Conservation (phyloP, 495 filamentous ascomycete species). For the Filosporella fistucella region DNA sequence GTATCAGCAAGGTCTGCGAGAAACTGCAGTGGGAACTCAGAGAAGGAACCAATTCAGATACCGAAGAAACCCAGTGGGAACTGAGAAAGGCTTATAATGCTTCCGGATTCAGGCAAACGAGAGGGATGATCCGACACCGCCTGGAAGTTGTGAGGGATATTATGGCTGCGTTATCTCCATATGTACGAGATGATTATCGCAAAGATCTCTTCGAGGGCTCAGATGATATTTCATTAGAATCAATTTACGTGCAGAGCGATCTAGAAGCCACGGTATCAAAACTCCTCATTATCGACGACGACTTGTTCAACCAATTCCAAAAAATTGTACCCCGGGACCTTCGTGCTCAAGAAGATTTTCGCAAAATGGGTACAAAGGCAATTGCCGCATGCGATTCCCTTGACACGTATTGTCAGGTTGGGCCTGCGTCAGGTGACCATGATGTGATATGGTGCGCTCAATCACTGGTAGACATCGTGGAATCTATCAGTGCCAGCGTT, state of each 20-base stretch:
- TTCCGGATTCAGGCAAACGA: constrained; percentile 3
- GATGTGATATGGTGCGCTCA: constrained; percentile 23
- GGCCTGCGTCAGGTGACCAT: constrained; percentile 5
- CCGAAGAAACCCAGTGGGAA: constrained; percentile 20
- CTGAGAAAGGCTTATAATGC: constrained; percentile 14
- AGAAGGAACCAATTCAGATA: constrained; percentile 11
- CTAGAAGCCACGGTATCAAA: constrained; percentile 16
- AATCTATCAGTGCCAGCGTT: constrained; percentile 16
- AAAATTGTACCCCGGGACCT: constrained; percentile 12
- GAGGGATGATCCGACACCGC: constrained; percentile 8
- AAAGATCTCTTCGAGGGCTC: constrained; percentile 16
- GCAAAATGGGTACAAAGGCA: constrained; percentile 18
- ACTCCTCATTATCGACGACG: constrained; percentile 18
- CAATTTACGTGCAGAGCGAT: constrained; percentile 8
- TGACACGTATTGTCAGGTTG: constrained; percentile 15
- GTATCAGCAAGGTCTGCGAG: constrained; percentile 17
- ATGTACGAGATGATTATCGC: constrained; percentile 15
- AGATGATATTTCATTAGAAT: constrained; percentile 10
- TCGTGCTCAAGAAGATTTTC: constrained; percentile 20
- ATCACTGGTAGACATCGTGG: constrained; percentile 17
- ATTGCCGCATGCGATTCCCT: constrained; percentile 6
- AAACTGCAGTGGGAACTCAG: constrained; percentile 23
- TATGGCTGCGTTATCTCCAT: constrained; percentile 19
- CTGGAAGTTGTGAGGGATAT: constrained; percentile 20
- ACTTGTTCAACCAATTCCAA: constrained; percentile 15